Evolutionary conservation across 495 filamentous ascomycete species (phyloP), one percentile per base, ranked within the genome.

Genomic region (Xylaria cubensis): DNA sequence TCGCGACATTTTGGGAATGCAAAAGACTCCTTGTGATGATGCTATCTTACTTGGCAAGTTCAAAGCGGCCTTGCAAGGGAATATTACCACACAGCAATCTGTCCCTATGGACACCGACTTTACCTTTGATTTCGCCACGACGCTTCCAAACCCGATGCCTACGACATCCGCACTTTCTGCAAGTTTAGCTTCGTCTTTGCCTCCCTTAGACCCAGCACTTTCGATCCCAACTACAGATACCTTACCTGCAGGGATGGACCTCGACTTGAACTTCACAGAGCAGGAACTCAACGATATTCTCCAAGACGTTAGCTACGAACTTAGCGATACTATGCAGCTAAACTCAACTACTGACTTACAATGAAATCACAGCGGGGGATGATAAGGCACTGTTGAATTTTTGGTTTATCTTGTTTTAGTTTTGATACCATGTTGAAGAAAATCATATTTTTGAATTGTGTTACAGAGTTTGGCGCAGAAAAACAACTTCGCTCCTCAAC

Each of bases 1-100:
- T n/a, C 74, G 83, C 17, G 79, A 81, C 56, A 84, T 88, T 44
- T 62, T 85, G 62, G 77, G 80, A 41, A 77, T 76, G 68, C 72
- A 76, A 26, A 72, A 58, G 26, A 87, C 86, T 13, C 74, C 84
- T 26, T 86, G 85, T 9, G 87, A 88, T 55, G 86, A 88, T 74
- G 72, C 63, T 24, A 77, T 82, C 12, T 71, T 88, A 21, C 75
- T 88, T 46, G 82, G 77, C 34, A 85, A 82, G 72, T 88, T 88
- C 79, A 86, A 82, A 73, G 76, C 76, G 9, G 66, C 72, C 26
- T 77, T 86, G 73, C 75, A 79, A 72, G 72, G 44, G 71, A 62
- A 32, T 39, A 69, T 71, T 26, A 13, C 76, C 29, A 66, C 72
- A 12, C 55, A 34, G 42, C 61, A 46, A 34, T 34, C 39, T 29